A percentile compares a stretch with the other conserved stretches of the same genome.
Evolutionary conservation across 2,329 filamentous ascomycete species (phyloP).

Genomic region (Nectriaceae sp.): DNA sequence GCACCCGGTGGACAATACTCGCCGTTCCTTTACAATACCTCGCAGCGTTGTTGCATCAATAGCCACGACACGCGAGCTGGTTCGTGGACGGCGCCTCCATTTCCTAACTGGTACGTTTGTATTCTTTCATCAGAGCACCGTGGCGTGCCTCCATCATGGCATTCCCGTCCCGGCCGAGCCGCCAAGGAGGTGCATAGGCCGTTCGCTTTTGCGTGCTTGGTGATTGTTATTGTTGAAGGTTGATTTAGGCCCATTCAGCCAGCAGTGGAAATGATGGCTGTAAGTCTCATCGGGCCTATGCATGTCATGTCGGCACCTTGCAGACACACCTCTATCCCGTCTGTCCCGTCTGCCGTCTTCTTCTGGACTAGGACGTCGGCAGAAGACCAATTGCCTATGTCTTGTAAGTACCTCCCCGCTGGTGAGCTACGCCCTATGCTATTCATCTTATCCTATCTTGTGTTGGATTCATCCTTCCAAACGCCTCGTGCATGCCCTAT

Average conservation of each 20-base stretch:
- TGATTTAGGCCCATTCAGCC: constrained; percentile 2
- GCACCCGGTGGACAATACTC: background rate
- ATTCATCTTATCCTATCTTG: too few species aligned
- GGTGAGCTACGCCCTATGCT: too few species aligned
- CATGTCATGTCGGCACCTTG: constrained; percentile 15
- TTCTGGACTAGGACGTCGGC: too few species aligned
- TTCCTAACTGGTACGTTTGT: too few species aligned
- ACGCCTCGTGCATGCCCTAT: background rate
- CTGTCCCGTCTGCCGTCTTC: background rate
- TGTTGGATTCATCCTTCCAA: background rate
- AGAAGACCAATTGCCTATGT: too few species aligned
- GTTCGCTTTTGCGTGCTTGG: constrained; percentile 7
- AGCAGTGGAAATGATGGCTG: constrained; percentile 22
- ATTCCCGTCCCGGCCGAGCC: too few species aligned
- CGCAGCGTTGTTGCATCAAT: background rate
- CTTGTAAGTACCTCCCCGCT: background rate
- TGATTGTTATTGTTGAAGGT: constrained; percentile 9
- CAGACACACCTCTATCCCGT: constrained; percentile 1
- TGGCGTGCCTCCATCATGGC: too few species aligned
- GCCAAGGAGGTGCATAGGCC: background rate
- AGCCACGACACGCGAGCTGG: constrained; percentile 1
- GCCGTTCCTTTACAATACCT: background rate
- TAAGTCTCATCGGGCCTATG: constrained; percentile 19
- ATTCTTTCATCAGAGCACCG: too few species aligned
- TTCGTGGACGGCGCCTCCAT: background rate